phyloP scores from a whole-genome alignment of 1,284 basidiomycete genomes.

The Microbotryomycetes sp. region DNA sequence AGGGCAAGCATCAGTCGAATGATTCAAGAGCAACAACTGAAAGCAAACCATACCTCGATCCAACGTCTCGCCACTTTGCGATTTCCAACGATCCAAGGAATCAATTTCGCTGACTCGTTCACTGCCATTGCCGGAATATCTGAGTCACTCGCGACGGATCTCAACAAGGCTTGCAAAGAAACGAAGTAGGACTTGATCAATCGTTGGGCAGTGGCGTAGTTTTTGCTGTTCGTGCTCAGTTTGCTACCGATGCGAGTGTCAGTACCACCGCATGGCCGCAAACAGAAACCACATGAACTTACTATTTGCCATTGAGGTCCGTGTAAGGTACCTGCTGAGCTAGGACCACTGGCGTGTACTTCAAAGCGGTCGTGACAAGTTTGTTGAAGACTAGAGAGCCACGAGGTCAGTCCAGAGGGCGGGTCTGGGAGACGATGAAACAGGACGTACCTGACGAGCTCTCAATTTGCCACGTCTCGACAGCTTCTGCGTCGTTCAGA shows the following conservation, averaged over 20 bases:
- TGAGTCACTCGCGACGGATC: conserved; percentile 47
- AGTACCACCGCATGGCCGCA: not conserved
- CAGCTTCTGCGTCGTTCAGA: conserved; percentile 7
- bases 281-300: conserved; percentile 39
- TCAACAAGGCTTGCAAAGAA: conserved; percentile 70
- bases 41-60: conserved; percentile 57
- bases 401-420: not conserved
- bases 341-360: conserved; percentile 85
- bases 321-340: conserved; percentile 84
- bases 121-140: conserved; percentile 61
- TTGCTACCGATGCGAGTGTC: conserved; percentile 29
- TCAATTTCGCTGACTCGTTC: conserved; percentile 72
- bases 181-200: conserved; percentile 82
- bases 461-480: conserved; percentile 25
- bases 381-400: conserved; percentile 73
- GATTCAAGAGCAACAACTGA: too few species aligned
- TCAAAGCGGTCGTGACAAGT: conserved; percentile 76
- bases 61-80: conserved; percentile 77
- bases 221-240: conserved; percentile 41
- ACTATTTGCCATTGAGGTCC: conserved; percentile 77
- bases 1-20: not conserved
- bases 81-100: conserved; percentile 76
- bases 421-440: not conserved
- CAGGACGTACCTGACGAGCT: conserved; percentile 16
- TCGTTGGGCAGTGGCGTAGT: conserved; percentile 65